Base-by-base conservation (phyloP, 164 flowering plant species). In the Magnolia officinalis region DNA sequence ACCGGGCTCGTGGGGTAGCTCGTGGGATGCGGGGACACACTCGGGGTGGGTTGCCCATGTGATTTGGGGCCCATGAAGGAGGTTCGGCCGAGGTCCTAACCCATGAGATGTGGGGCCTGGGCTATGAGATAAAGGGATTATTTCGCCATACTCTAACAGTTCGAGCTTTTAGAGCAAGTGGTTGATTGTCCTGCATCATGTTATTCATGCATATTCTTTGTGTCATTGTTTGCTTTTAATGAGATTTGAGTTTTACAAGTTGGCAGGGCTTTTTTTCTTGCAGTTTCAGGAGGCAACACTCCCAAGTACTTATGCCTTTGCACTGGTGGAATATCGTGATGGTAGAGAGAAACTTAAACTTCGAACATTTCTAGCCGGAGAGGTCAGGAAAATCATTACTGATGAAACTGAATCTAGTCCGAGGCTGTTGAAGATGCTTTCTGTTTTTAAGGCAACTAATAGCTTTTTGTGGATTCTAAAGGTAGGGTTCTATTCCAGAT, bases 241-340 rank as follows among this genome's bases (percentile, higher is more conserved):
- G 26, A 23, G 2, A 65, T 65, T 65, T 65, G 21, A 65, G 9
- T 11, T 65, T 29, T 21, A 23, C 21, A 65, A 2, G 45, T 37
- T n/a, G 37, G 68, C 4, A n/a, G 37, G 31, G 68, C 63, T 65
- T 4, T n/a, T 1, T 13, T 20, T 65, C 77, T 72, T 85, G 83
- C 89, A 94, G 99, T 80, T 90, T 84, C 85, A 86, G 75, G 89
- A 75, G 58, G 71, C 65, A 21, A 77, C 72, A 64, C 78, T 88
- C 24, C 91, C 96, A 20, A 78, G 77, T 20, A 45, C 87, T 2
- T 92, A 91, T 86, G 98, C 92, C 21, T 94, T 96, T 90, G 98
- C 92, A 2, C 72, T 91, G 76, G 98, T 91, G 76, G 97, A 92
- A 75, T 83, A 90, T 81, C 86, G 89, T 50, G 90, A 86, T 69